phyloP scores from a whole-genome alignment of 805 yeast species.

The Wickerhamiella musiphila region DNA sequence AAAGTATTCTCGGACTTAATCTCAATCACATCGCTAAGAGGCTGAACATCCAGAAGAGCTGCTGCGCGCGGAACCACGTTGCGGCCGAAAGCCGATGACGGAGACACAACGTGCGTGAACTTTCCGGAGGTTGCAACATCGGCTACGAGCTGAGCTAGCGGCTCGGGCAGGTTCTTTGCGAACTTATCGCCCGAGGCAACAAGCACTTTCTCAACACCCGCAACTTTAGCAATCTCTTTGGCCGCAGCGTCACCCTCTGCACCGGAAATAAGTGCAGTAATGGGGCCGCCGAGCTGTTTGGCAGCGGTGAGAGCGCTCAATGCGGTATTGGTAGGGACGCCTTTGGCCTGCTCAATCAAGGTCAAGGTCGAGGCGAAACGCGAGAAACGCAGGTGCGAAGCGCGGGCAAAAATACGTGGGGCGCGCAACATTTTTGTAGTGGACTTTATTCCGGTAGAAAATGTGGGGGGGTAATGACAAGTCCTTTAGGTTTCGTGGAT shows the following conservation, averaged over 20 bases:
- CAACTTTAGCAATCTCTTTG: conserved; percentile 34
- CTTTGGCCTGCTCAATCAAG: conserved; percentile 44
- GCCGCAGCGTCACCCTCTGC: conserved; percentile 34
- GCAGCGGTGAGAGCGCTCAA: conserved; percentile 70
- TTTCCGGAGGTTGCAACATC: conserved; percentile 28
- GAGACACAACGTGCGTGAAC: conserved; percentile 55
- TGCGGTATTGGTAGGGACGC: conserved; percentile 45
- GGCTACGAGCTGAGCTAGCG: conserved; percentile 49
- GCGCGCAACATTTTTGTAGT: too few relatives aligned
- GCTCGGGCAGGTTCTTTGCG: conserved; percentile 60
- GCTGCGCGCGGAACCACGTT: conserved; percentile 73
- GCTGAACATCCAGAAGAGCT: conserved; percentile 73
- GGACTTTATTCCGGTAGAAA: too few relatives aligned
- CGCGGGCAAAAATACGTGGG: not conserved
- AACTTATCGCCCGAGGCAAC: conserved; percentile 41
- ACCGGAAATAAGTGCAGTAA: conserved; percentile 67
- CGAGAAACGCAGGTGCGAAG: not conserved
- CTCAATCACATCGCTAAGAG: conserved; percentile 63
- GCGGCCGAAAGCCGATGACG: conserved; percentile 81
- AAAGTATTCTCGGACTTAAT: conserved; percentile 55
- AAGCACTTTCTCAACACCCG: conserved; percentile 37
- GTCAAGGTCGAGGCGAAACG: conserved; percentile 52
- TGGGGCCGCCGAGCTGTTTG: conserved; percentile 45
- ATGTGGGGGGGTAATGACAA: too few relatives aligned
- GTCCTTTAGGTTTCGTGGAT: too few relatives aligned